Evolutionary conservation across 2,329 filamentous ascomycete genomes (phyloP).

Genomic region (Calonectria leucothoes): DNA sequence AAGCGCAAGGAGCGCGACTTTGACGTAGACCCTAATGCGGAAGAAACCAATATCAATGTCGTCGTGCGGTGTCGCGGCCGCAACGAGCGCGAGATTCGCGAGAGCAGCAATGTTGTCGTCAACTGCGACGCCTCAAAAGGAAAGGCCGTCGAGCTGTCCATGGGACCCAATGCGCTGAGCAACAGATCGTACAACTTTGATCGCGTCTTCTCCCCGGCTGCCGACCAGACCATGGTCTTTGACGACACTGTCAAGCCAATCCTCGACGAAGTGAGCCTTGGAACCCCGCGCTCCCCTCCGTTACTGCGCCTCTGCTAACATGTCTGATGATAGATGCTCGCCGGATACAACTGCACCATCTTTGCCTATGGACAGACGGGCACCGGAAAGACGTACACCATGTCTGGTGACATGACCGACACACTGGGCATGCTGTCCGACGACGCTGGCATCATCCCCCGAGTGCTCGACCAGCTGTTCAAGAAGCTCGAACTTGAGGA

Average conservation of each 20-base stretch:
- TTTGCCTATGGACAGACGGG: slow-evolving; percentile 99
- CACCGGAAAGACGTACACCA: slow-evolving; percentile 98
- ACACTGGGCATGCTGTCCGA: slow-evolving; percentile 88
- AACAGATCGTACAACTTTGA: slow-evolving; percentile 98
- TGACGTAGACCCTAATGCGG: slow-evolving; percentile 71
- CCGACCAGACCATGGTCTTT: slow-evolving; percentile 93
- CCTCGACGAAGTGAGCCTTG: slow-evolving; percentile 80
- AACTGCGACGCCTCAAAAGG: slow-evolving; percentile 90
- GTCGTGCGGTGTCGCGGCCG: slow-evolving; percentile 94
- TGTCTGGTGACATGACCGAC: slow-evolving; percentile 97
- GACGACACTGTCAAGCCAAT: slow-evolving; percentile 96
- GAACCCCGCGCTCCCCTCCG: no score
- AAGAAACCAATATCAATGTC: slow-evolving; percentile 97
- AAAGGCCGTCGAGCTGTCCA: slow-evolving; percentile 84
- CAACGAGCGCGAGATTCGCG: slow-evolving; percentile 90
- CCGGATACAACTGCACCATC: slow-evolving; percentile 97
- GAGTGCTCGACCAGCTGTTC: slow-evolving; percentile 89
- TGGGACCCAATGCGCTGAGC: slow-evolving; percentile 91
- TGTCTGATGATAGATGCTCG: slow-evolving; percentile 75
- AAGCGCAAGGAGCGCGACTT: slow-evolving; percentile 93
- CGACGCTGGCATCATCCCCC: slow-evolving; percentile 93
- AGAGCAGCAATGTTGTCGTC: slow-evolving; percentile 95
- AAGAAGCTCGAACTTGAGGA: slow-evolving; percentile 83
- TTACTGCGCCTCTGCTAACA: slow-evolving; percentile 8
- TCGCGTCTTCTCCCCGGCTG: slow-evolving; percentile 94